Percentiles rank a stretch among this genome's conserved stretches.
phyloP scores from a whole-genome alignment of 345 rosid genomes.

The Eucalyptus guilfoylei region DNA sequence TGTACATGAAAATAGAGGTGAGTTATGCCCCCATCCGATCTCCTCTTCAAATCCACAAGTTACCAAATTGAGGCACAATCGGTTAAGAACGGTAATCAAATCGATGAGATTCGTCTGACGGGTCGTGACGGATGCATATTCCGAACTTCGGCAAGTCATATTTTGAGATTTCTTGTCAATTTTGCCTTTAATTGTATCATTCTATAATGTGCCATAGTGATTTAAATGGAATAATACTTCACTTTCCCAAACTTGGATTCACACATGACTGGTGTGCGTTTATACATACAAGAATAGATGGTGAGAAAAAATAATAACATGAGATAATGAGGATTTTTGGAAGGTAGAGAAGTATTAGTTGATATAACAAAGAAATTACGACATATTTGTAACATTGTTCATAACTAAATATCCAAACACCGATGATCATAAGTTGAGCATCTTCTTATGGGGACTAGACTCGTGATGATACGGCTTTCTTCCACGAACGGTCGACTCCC shows the following conservation, averaged over 20 bases:
- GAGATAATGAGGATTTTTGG: too few species aligned
- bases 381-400: not conserved
- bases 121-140: not conserved
- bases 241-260: not conserved
- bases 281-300: too few species aligned
- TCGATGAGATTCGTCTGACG: too few species aligned
- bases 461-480: not conserved
- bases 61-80: too few species aligned
- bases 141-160: not conserved
- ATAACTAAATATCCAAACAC: not conserved
- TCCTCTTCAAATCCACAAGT: too few species aligned
- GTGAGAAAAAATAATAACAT: too few species aligned
- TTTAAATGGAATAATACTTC: too few species aligned
- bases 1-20: not conserved
- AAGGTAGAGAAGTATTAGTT: not conserved
- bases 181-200: too few species aligned
- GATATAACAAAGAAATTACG: not conserved
- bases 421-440: not conserved
- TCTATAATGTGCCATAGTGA: rapidly evolving
- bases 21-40: not conserved
- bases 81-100: too few species aligned
- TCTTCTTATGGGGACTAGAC: not conserved
- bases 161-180: too few species aligned
- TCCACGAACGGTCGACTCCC: not conserved
- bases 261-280: rapidly evolving